Conservation (phyloP, 2,329 filamentous ascomycete genomes). For the Diaporthe sp. region DNA sequence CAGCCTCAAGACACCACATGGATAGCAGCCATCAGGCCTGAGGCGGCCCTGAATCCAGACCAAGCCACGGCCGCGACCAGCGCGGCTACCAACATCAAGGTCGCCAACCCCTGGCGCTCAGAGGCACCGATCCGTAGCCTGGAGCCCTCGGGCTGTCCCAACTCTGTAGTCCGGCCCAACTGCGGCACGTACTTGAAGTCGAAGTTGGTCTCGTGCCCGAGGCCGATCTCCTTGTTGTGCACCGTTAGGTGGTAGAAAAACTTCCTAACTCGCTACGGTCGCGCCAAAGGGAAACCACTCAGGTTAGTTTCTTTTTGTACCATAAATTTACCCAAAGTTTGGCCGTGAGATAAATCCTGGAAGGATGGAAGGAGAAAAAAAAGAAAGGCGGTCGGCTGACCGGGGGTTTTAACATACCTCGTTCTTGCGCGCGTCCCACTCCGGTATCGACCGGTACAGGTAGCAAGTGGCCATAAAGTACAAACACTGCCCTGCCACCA, state of each 20-base stretch:
- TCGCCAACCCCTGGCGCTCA: constrained; percentile 61
- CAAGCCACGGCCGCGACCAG: constrained; percentile 45
- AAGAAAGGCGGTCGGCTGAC: background rate
- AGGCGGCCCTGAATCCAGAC: constrained; percentile 42
- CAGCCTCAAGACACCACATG: constrained; percentile 14
- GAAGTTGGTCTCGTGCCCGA: constrained; percentile 74
- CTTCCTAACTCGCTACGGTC: constrained; percentile 42
- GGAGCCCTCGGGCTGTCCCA: constrained; percentile 32
- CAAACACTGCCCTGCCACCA: constrained; percentile 75
- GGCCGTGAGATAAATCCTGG: background rate
- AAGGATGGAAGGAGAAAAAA: background rate
- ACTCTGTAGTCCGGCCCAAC: constrained; percentile 51
- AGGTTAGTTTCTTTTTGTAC: background rate
- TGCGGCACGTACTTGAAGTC: constrained; percentile 78
- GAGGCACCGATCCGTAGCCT: constrained; percentile 47
- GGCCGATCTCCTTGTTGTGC: constrained; percentile 66
- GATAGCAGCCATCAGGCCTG: constrained; percentile 25
- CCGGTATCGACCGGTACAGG: constrained; percentile 52
- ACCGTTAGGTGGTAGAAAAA: constrained; percentile 67
- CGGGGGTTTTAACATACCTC: constrained; percentile 41
- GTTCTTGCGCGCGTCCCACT: constrained; percentile 62
- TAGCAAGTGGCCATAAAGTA: constrained; percentile 71
- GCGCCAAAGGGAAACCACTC: background rate
- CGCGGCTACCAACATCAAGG: constrained; percentile 55
- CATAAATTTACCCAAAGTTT: background rate